Conservation (phyloP, 2,329 filamentous ascomycete species). For the Geosmithia putterillii region DNA sequence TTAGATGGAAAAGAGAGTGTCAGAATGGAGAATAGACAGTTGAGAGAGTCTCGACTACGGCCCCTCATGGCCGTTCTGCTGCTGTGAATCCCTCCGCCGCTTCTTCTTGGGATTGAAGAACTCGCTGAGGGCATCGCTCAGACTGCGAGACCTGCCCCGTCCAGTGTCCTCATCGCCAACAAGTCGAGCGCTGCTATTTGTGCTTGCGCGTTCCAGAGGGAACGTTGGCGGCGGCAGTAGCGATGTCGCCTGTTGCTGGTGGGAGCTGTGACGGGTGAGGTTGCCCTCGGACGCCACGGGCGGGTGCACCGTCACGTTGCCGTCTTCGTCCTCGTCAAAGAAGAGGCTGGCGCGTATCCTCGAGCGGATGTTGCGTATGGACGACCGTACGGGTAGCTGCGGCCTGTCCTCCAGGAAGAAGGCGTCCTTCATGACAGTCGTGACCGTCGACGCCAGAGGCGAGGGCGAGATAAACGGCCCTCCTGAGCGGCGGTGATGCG, state of each 20-base stretch:
- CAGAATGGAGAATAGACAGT: too few relatives aligned
- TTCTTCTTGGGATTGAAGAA: constrained; percentile 24
- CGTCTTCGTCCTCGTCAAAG: constrained; percentile 29
- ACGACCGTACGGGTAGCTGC: constrained; percentile 23
- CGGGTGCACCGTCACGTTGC: constrained; percentile 6
- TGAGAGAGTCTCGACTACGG: too few relatives aligned
- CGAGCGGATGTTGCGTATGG: constrained; percentile 32
- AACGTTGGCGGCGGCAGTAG: neutral
- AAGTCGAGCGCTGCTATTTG: neutral
- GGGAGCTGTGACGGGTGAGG: neutral
- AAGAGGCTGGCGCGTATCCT: constrained; percentile 42
- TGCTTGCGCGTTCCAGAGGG: neutral
- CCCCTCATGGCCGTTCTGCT: too few relatives aligned
- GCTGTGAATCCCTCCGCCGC: constrained; percentile 13
- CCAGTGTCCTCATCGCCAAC: constrained; percentile 6
- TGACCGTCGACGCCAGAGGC: constrained; percentile 46
- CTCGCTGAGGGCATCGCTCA: constrained; percentile 27
- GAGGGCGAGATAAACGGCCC: constrained; percentile 48
- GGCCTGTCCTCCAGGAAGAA: constrained; percentile 32
- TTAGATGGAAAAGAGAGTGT: neutral
- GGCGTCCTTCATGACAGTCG: constrained; percentile 43
- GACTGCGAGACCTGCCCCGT: constrained; percentile 22
- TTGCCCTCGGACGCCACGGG: neutral
- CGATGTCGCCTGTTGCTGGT: neutral
- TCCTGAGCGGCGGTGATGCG: constrained; percentile 20